A percentile compares a stretch with the other conserved stretches of the same genome.
Conservation (phyloP, 2,329 filamentous ascomycete species). For the Cladophialophora immunda region DNA sequence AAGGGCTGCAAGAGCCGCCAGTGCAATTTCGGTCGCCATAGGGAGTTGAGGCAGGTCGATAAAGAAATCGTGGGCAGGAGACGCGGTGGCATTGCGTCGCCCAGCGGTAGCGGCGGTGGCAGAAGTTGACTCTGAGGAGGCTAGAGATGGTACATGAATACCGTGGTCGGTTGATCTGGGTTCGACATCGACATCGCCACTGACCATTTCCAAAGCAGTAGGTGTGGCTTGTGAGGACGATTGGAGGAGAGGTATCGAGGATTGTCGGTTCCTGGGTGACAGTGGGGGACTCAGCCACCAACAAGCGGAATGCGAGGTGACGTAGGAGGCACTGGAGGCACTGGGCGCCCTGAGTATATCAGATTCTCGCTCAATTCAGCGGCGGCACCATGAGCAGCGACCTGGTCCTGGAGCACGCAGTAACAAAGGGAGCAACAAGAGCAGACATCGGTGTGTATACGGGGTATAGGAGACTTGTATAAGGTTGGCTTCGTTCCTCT, state of each 20-base stretch:
- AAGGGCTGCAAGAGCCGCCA: constrained; percentile 76
- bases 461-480: background rate
- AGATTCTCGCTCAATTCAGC: background rate
- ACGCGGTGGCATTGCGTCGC: constrained; percentile 3
- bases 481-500: no score
- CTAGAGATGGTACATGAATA: background rate
- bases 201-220: constrained; percentile 16
- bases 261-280: no score
- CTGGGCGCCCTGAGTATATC: background rate
- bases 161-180: constrained; percentile 7
- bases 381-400: no score
- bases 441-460: background rate
- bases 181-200: constrained; percentile 11
- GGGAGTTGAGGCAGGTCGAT: constrained; percentile 36
- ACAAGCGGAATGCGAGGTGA: constrained; percentile 1
- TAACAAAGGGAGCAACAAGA: background rate
- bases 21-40: constrained; percentile 54
- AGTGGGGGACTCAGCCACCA: background rate
- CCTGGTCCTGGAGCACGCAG: background rate
- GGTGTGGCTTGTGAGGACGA: constrained; percentile 5
- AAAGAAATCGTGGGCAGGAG: constrained; percentile 21
- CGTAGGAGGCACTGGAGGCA: background rate
- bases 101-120: constrained; percentile 1
- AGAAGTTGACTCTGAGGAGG: background rate
- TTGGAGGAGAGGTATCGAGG: background rate